A percentile compares a stretch with the other conserved stretches of the same genome.
These are phyloP conservation scores for Fusarium heterosporum DNA, from an alignment of 2,329 filamentous ascomycete species.

Conservation along the genomic window DNA sequence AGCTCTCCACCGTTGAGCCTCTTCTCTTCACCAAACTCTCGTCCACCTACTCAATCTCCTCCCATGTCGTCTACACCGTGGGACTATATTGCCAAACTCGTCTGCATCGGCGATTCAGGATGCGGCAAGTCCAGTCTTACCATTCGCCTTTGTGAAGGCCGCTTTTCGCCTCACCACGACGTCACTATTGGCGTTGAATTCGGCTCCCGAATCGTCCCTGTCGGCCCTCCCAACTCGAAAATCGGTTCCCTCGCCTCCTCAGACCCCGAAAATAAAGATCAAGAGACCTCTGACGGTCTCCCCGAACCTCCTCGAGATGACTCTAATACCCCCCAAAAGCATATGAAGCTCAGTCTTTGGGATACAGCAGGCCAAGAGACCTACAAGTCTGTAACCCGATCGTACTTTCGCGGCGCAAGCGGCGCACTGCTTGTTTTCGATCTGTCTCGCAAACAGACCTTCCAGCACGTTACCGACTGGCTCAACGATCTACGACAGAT, in stretches of 20 bases:
- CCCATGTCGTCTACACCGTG: constrained; percentile 77
- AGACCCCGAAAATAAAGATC: constrained; percentile 25
- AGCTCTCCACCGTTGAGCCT: constrained; percentile 17
- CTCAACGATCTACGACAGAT: constrained; percentile 93
- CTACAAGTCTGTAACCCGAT: constrained; percentile 95
- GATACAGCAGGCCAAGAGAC: constrained; percentile 97
- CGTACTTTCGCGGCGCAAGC: constrained; percentile 86
- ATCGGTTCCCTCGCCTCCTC: constrained; percentile 50
- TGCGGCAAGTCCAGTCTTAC: constrained; percentile 96
- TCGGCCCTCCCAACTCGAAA: constrained; percentile 80
- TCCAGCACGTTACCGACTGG: constrained; percentile 91
- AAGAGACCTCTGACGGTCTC: constrained; percentile 55
- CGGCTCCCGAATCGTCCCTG: constrained; percentile 90
- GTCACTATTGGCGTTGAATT: constrained; percentile 98
- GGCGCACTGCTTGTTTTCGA: constrained; percentile 90
- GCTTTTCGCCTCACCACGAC: constrained; percentile 94
- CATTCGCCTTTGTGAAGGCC: constrained; percentile 94
- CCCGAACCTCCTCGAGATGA: constrained; percentile 64
- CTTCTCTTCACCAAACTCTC: constrained; percentile 2
- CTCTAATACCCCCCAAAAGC: constrained; percentile 65
- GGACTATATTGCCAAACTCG: constrained; percentile 99
- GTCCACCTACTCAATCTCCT: constrained; percentile 16
- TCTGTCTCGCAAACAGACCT: constrained; percentile 86
- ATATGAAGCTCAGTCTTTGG: constrained; percentile 96
- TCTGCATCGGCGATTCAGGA: constrained; percentile 96